Evolutionary conservation across 768 basidiomycete species (phyloP), one percentile per base, ranked within the genome.

Genomic region (Mycena rosella): DNA sequence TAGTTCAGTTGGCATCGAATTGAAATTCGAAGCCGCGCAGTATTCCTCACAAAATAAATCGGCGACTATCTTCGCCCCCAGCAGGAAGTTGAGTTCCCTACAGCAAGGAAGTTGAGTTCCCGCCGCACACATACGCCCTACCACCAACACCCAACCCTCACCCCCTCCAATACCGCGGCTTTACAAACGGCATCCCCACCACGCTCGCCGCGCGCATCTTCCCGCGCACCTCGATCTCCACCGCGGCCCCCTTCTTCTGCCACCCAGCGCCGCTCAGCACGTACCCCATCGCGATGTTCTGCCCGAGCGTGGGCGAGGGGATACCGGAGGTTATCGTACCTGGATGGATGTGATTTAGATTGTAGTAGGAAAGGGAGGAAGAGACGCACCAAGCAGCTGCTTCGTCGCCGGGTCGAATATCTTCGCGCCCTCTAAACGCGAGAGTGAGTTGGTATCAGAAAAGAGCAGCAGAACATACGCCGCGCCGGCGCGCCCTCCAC

Each of bases 221-320:
- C 65, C 88, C 91, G 52, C 97, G 86, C 40, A 99, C 92, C 66
- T 96, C 92, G 18, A 99, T 91, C 55, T 87, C 85, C 5, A 99
- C 83, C 75, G 91, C 87, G 0, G 92, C 97, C 14, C 94, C 95
- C 78, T 94, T 96, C 82, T 96, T 98, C 81, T 97, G 94, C 79
- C 85, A 89, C 0, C 95, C n/a, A n/a, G n/a, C n/a, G n/a, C n/a
- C 96, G 24, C 83, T 86, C 69, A 83, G 77, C 52, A 98, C 86
- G 74, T 99, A 99, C 0, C 90, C 97, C 97, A 99, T 99, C 0
- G 96, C 95, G 72, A 99, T 95, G 78, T 99, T 98, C 77, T 91
- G 91, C 1, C 88, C 89, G 4, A 96, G 83, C 1, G 95, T 92
- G 0, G 96, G 97, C 0, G 96, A 96, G 17, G 98, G 98, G 68